phyloP scores from a whole-genome alignment of 1,139 yeast species.

The Saccharomycopsis hybrid region DNA sequence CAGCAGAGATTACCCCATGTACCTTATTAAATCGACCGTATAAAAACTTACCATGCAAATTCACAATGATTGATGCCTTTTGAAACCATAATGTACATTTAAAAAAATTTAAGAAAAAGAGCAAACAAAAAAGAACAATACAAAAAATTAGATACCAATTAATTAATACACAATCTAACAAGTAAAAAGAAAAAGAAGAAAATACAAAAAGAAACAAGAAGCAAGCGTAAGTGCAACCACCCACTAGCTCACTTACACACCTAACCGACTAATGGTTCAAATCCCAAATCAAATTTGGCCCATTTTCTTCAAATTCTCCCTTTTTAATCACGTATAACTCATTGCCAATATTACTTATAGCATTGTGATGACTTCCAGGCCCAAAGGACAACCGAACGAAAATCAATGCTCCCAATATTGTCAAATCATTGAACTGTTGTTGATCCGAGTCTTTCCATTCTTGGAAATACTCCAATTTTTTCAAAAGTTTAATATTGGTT shows the following conservation, averaged over 20 bases:
- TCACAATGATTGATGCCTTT: too few species aligned
- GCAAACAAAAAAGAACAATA: too few species aligned
- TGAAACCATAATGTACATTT: too few species aligned
- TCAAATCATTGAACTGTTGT: constrained; percentile 64
- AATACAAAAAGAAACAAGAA: too few species aligned
- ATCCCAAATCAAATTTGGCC: constrained; percentile 63
- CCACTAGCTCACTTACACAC: too few species aligned
- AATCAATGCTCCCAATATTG: constrained; percentile 82
- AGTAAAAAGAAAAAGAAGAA: not conserved
- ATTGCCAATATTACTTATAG: constrained; percentile 44
- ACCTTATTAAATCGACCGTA: too few species aligned
- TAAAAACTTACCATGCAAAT: too few species aligned
- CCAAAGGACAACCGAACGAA: constrained; percentile 81
- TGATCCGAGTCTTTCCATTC: constrained; percentile 68
- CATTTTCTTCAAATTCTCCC: constrained; percentile 62
- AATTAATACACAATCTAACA: not conserved
- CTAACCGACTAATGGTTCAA: constrained; percentile 28
- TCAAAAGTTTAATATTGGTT: constrained; percentile 56
- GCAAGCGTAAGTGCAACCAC: too few species aligned
- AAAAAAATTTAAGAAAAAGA: too few species aligned
- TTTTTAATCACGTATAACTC: constrained; percentile 62
- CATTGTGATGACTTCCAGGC: constrained; percentile 22
- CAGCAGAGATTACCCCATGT: too few species aligned
- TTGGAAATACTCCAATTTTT: constrained; percentile 86
- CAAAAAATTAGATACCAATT: too few species aligned